Conservation (phyloP, 345 rosid genomes). For the Acer yangbiense region DNA sequence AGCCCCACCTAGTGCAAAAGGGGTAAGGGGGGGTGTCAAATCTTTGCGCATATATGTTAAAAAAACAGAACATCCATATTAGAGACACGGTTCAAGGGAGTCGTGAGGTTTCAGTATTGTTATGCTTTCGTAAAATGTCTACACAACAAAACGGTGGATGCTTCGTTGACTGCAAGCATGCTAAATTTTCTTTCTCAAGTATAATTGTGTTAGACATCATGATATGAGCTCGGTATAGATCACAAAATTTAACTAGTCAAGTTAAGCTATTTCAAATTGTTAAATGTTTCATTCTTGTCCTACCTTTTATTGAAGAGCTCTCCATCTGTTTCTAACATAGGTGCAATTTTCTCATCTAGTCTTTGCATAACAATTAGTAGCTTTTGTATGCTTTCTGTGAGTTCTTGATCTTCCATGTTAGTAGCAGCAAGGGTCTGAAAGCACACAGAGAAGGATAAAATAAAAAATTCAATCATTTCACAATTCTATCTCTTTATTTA, state of each 20-base stretch:
- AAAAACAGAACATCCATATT: neutral
- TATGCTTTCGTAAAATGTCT: neutral
- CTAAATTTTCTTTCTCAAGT: neutral
- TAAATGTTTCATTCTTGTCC: slow-evolving; percentile 3
- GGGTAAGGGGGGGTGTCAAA: slow-evolving; percentile 14
- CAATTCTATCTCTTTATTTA: too few species aligned
- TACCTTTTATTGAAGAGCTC: slow-evolving; percentile 89
- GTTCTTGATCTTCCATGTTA: slow-evolving; percentile 78
- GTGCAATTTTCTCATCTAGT: slow-evolving; percentile 84
- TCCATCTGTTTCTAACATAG: slow-evolving; percentile 85
- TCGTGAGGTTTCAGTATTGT: neutral
- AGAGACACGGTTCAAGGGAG: neutral
- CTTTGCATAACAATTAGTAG: slow-evolving; percentile 94
- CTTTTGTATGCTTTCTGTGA: slow-evolving; percentile 91
- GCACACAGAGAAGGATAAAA: slow-evolving; percentile 13
- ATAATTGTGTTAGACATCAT: neutral
- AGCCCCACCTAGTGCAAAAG: slow-evolving; percentile 76
- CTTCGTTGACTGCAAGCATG: neutral
- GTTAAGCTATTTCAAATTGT: neutral
- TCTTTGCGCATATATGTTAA: slow-evolving; percentile 6
- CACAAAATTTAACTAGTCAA: neutral
- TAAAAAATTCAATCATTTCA: neutral
- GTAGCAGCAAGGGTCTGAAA: slow-evolving; percentile 90
- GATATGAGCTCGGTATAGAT: neutral
- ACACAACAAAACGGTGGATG: neutral